These are phyloP conservation scores for Cyclotella baltica DNA, from an alignment of 108 stramenopile species.

Conservation along the genomic window DNA sequence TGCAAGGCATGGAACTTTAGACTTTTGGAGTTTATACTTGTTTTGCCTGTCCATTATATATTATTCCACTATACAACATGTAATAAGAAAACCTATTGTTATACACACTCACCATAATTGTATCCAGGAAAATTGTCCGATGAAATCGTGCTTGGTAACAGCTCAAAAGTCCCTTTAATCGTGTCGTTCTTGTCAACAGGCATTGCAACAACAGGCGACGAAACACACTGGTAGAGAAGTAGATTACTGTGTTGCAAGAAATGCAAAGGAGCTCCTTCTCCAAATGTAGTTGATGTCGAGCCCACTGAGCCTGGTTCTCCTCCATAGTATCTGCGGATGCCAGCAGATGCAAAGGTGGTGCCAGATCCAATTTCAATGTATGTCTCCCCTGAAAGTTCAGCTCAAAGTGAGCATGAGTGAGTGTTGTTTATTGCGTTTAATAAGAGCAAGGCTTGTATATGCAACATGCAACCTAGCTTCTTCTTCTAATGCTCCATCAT, in stretches of 20 bases:
- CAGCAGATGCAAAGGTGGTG: constrained; percentile 60
- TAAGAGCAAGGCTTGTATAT: too few relatives aligned
- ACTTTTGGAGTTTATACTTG: too few relatives aligned
- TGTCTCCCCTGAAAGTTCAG: constrained; percentile 48
- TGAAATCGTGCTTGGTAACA: constrained; percentile 64
- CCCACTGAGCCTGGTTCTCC: constrained; percentile 44
- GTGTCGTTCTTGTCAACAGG: constrained; percentile 59
- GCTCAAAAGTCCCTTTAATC: constrained; percentile 69
- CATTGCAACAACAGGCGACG: constrained; percentile 71
- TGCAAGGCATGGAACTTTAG: too few relatives aligned
- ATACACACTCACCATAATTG: constrained; percentile 20
- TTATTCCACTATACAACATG: too few relatives aligned
- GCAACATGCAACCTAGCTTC: too few relatives aligned
- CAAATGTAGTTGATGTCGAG: constrained; percentile 59
- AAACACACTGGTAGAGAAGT: constrained; percentile 72
- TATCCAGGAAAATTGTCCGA: constrained; percentile 47
- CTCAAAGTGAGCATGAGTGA: background rate
- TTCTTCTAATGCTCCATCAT: constrained; percentile 56
- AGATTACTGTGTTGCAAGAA: constrained; percentile 64
- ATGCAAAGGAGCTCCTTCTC: constrained; percentile 67
- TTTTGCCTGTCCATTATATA: too few relatives aligned
- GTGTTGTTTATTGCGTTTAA: too few relatives aligned
- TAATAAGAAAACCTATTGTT: too few relatives aligned
- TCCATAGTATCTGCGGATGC: constrained; percentile 51
- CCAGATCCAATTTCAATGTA: constrained; percentile 57